A percentile compares a stretch with the other conserved stretches of the same genome.
These are phyloP conservation scores for Cicer arietinum DNA, from an alignment of 306 rosid species.

Conservation along the genomic window DNA sequence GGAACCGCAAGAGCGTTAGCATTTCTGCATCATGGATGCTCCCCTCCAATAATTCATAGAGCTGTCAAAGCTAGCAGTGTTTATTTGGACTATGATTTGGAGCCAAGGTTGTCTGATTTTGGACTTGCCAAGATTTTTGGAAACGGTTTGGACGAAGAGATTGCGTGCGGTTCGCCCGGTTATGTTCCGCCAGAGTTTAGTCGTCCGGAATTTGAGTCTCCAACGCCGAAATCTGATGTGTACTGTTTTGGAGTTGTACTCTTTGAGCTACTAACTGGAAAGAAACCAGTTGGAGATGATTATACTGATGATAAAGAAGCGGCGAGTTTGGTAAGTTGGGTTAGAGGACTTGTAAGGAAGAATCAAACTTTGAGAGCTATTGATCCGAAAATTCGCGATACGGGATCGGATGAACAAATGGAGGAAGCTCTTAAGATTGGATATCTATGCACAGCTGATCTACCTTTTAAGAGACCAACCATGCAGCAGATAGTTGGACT, in stretches of 20 bases:
- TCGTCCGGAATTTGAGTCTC: slow-evolving; percentile 62
- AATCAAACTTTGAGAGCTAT: slow-evolving; percentile 68
- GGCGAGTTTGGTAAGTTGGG: slow-evolving; percentile 85
- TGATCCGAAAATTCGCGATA: slow-evolving; percentile 77
- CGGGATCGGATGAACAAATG: slow-evolving; percentile 72
- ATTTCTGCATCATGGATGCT: slow-evolving; percentile 97
- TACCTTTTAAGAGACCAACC: slow-evolving; percentile 89
- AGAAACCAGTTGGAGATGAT: slow-evolving; percentile 85
- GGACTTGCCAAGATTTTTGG: slow-evolving; percentile 93
- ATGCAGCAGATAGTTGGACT: slow-evolving; percentile 99
- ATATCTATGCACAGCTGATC: slow-evolving; percentile 94
- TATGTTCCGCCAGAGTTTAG: slow-evolving; percentile 88
- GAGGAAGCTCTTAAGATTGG: slow-evolving; percentile 94
- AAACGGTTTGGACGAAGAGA: slow-evolving; percentile 81
- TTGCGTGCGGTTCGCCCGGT: slow-evolving; percentile 74
- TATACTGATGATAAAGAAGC: slow-evolving; percentile 80
- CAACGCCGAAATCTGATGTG: slow-evolving; percentile 91
- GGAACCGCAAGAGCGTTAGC: slow-evolving; percentile 95
- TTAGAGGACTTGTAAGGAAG: slow-evolving; percentile 77
- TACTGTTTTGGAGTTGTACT: slow-evolving; percentile 92
- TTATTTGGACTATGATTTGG: slow-evolving; percentile 84
- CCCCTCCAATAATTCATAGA: slow-evolving; percentile 92
- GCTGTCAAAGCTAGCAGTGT: slow-evolving; percentile 95
- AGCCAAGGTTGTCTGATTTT: slow-evolving; percentile 93
- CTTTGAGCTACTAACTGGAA: slow-evolving; percentile 85